phyloP scores from a whole-genome alignment of 768 basidiomycete species.

The Goffeauzyma gilvescens region DNA sequence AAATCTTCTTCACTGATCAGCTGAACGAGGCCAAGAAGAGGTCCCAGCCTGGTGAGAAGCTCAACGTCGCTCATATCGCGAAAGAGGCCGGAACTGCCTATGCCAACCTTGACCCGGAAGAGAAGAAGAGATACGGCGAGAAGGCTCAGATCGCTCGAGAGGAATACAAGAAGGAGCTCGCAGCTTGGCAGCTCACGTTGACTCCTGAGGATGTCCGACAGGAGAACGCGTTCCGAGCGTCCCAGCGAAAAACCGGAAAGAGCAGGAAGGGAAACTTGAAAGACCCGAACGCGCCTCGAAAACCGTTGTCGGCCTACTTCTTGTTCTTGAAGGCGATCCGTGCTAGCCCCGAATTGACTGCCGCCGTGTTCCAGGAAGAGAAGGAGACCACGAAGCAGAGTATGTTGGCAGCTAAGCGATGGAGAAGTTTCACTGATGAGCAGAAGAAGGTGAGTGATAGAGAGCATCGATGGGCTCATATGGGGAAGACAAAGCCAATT shows the following conservation, averaged over 20 bases:
- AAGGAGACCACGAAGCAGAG: slow-evolving; percentile 88
- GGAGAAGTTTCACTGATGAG: slow-evolving; percentile 80
- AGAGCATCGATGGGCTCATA: slow-evolving; percentile 1
- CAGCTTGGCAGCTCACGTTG: slow-evolving; percentile 66
- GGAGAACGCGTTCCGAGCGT: slow-evolving; percentile 77
- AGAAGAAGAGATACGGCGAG: slow-evolving; percentile 70
- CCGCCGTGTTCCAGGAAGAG: slow-evolving; percentile 68
- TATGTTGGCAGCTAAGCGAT: slow-evolving; percentile 75
- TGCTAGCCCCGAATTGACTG: slow-evolving; percentile 53
- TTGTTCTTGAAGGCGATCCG: slow-evolving; percentile 85
- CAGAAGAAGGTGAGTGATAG: slow-evolving; percentile 70
- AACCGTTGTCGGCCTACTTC: slow-evolving; percentile 82
- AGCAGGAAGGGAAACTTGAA: slow-evolving; percentile 86
- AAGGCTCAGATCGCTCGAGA: slow-evolving; percentile 72
- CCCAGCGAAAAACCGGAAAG: slow-evolving; percentile 81
- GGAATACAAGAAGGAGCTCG: slow-evolving; percentile 58
- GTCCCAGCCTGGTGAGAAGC: slow-evolving; percentile 40
- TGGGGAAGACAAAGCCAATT: neutral
- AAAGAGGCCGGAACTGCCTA: slow-evolving; percentile 88
- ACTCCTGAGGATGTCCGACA: slow-evolving; percentile 87
- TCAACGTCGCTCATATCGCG: slow-evolving; percentile 86
- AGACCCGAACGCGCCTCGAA: slow-evolving; percentile 91
- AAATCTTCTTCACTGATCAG: slow-evolving; percentile 89
- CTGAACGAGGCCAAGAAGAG: slow-evolving; percentile 44
- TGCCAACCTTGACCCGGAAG: slow-evolving; percentile 51